Base-by-base conservation (phyloP, 352 stramenopile species). In the Phytophthora meadii region DNA sequence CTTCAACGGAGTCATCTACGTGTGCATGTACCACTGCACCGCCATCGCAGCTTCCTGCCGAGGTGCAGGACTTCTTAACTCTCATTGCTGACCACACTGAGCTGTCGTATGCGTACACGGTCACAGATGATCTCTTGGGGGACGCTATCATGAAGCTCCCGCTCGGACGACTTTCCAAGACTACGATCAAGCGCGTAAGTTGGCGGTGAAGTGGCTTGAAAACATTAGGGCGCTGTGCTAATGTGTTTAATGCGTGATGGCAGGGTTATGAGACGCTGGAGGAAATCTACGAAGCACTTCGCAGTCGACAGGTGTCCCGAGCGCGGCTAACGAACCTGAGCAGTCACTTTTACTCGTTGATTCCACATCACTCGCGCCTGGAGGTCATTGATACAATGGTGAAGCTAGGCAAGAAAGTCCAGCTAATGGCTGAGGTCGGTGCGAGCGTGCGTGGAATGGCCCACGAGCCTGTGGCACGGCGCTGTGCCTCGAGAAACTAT, bases 371-470 rank as follows among this genome's bases (percentile, higher is more conserved):
- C 41, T 70, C 79, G 48, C 63, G 71, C 24, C 48, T 90, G 27
- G 59, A 80, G 30, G 58, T 78, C 6, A 88, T 92, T 42, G 82
- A 92, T 66, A 87, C 81, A 24, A 90, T 92, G 72, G 52, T 88
- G 15, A 88, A 87, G 56, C 61, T 92, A 36, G 77, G 70, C 32
- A 81, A 87, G 37, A 88, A 87, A 44, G 75, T 89, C 0, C 70
- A 76, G 44, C 70, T 85, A 27, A 82, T 92, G 70, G 71, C 76
- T 66, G 76, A 81, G 54, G 67, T 90, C 22, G 70, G 73, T 22
- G 73, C 74, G 19, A 79, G 72, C 41, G 66, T 84, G 34, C 66
- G 75, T 51, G 70, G 76, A 45, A 72, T 80, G 74, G 68, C 32
- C 14, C 74, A 71, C 25, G 78, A 87, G 28, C 50, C 65, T 1